Conservation (phyloP, 805 yeast genomes). For the Candida morakotiae region DNA sequence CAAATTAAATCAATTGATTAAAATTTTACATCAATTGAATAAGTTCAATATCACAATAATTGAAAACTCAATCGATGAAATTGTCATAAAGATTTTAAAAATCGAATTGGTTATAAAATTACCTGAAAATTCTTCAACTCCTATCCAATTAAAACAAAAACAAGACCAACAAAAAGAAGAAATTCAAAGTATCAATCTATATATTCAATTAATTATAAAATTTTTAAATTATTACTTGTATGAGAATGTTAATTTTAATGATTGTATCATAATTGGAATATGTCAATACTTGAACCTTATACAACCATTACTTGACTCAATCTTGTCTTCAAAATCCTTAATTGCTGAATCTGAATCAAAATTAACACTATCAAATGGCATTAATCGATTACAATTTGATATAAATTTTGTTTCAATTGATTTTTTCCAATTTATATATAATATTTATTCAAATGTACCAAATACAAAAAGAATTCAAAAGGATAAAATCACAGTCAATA, state of each 20-base stretch:
- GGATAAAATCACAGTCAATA: slow-evolving; percentile 27
- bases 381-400: slow-evolving; percentile 29
- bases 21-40: slow-evolving; percentile 29
- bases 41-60: slow-evolving; percentile 22
- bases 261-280: slow-evolving; percentile 23
- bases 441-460: slow-evolving; percentile 22
- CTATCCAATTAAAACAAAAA: slow-evolving; percentile 3
- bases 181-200: too few relatives aligned
- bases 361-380: slow-evolving; percentile 24
- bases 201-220: slow-evolving; percentile 15
- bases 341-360: slow-evolving; percentile 9
- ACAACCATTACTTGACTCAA: slow-evolving; percentile 25
- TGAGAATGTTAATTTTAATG: neutral
- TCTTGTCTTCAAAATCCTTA: slow-evolving; percentile 14
- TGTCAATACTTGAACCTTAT: slow-evolving; percentile 30
- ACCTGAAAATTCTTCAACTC: slow-evolving; percentile 13
- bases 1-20: slow-evolving; percentile 28
- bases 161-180: too few relatives aligned
- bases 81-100: slow-evolving; percentile 22
- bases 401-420: slow-evolving; percentile 26
- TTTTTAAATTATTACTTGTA: slow-evolving; percentile 24
- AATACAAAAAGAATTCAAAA: slow-evolving; percentile 30
- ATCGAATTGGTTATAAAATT: slow-evolving; percentile 15
- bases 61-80: slow-evolving; percentile 22
- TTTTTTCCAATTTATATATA: slow-evolving; percentile 27